Evolutionary conservation across 2,329 filamentous ascomycete genomes (phyloP), one percentile per base, ranked within the genome.

Genomic region (Berkeleyomyces rouxiae): DNA sequence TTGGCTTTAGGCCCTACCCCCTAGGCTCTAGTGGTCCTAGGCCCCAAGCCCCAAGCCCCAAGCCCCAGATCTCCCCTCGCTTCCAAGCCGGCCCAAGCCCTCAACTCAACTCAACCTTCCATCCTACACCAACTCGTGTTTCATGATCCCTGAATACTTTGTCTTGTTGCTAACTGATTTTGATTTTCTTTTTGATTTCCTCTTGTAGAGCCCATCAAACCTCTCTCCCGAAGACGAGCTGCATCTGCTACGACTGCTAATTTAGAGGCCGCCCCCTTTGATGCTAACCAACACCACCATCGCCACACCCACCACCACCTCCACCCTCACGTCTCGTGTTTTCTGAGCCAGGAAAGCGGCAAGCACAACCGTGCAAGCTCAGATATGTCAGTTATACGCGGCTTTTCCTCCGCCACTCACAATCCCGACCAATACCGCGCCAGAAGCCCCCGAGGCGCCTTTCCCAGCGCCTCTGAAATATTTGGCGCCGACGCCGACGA

Each of bases 331-430:
- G 62, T 76, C 33, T 59, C 58, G 39, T 58, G 82, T 67, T 80
- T 83, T 58, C 71, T 80, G 51, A 83, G 80, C 67, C 77, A 83
- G 66, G 78, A 82, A 55, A 55, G 49, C 69, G 85, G 78, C 74
- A 87, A 80, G 69, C 83, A 87, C 72, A 85, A 80, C 70, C 82
- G 85, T 67, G 82, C 85, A 62, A 88, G 84, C 73, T 88, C 86
- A 61, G 86, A 89, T 71, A 79, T 84, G 67, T 85, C 84, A 59
- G 72, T 82, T 55, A 73, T 82, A 63, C 80, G 79, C 66, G 80
- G 78, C 63, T 78, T 79, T 67, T 73, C 77, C 58, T 76, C 76
- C 64, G 75, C 78, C 66, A 74, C 78, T 66, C 74, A 73, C 63
- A 73, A 74, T 42, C 73, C 61, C 31, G 72, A 74, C 63, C 73